Conservation (phyloP, 768 basidiomycete species). For the Boletus bicolor region DNA sequence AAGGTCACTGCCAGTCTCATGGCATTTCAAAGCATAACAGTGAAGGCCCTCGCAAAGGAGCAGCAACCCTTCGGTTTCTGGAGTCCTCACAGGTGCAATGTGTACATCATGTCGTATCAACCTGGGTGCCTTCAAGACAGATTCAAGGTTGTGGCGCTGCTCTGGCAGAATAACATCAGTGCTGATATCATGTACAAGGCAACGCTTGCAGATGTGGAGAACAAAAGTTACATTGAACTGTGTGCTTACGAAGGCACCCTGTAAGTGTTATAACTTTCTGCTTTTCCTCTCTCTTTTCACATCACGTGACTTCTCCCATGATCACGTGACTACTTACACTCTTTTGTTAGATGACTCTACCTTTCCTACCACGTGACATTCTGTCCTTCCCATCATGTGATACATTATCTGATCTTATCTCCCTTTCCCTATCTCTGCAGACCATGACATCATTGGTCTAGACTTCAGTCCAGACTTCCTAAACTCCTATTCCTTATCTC, state of each 20-base stretch:
- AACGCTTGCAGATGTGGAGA: slow-evolving; percentile 57
- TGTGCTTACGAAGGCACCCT: slow-evolving; percentile 80
- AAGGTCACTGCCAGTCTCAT: slow-evolving; percentile 71
- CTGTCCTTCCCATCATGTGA: too few species aligned
- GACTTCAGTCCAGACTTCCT: too few species aligned
- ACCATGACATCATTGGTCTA: too few species aligned
- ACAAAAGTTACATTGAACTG: slow-evolving; percentile 61
- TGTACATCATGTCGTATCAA: slow-evolving; percentile 79
- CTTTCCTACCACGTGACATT: too few species aligned
- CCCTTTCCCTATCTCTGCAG: too few species aligned
- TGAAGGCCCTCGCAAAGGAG: slow-evolving; percentile 71
- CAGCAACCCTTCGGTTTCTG: slow-evolving; percentile 82
- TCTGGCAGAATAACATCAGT: slow-evolving; percentile 82
- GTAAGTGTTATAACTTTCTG: slow-evolving; percentile 33
- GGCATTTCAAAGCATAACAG: slow-evolving; percentile 60
- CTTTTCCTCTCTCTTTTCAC: too few species aligned
- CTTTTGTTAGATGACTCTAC: too few species aligned
- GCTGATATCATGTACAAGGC: slow-evolving; percentile 87
- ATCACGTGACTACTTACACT: too few species aligned
- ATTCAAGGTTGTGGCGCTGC: slow-evolving; percentile 68
- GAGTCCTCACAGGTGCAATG: slow-evolving; percentile 87
- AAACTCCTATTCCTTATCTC: too few species aligned
- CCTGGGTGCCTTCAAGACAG: slow-evolving; percentile 73
- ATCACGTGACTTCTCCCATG: too few species aligned
- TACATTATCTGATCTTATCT: too few species aligned